Conservation (phyloP, 768 basidiomycete genomes). For the Rhodotorula taiwanensis region DNA sequence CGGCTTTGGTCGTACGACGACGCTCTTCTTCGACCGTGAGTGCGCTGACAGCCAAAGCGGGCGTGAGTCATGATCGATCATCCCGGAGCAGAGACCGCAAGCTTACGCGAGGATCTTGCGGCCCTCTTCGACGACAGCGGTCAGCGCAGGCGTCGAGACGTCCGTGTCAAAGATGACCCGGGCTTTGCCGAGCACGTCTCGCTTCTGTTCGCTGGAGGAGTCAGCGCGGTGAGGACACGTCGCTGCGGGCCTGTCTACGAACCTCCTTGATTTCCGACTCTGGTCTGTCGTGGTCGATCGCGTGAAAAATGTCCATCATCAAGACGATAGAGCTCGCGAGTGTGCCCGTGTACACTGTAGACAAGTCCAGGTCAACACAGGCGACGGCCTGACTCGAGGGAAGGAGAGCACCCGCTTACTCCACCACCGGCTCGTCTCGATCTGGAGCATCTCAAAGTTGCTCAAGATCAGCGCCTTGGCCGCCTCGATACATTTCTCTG, state of each 20-base stretch:
- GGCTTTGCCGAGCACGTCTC: constrained; percentile 23
- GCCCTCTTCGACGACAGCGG: constrained; percentile 33
- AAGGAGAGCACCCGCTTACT: too few species aligned
- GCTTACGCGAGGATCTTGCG: constrained; percentile 26
- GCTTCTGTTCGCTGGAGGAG: constrained; percentile 7
- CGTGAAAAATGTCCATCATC: constrained; percentile 36
- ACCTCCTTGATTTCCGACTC: constrained; percentile 26
- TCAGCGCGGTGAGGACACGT: too few species aligned
- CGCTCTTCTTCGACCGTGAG: constrained; percentile 23
- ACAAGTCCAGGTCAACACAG: too few species aligned
- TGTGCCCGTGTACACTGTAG: constrained; percentile 29
- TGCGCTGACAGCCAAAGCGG: background rate
- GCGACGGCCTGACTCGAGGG: too few species aligned
- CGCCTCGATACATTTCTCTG: constrained; percentile 21
- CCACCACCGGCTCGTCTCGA: constrained; percentile 29
- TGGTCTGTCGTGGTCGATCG: constrained; percentile 28
- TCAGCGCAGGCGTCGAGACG: constrained; percentile 27
- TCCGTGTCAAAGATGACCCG: constrained; percentile 22
- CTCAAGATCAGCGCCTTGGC: constrained; percentile 29
- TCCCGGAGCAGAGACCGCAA: too few species aligned
- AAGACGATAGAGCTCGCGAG: constrained; percentile 32
- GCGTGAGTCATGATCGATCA: background rate
- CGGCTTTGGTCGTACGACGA: constrained; percentile 20
- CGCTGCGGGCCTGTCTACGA: background rate
- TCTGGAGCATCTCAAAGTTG: constrained; percentile 20